Percentiles rank a stretch among this genome's conserved stretches.
Conservation (phyloP, 78 protist species). For the Dictyostelium brefeldianum region DNA sequence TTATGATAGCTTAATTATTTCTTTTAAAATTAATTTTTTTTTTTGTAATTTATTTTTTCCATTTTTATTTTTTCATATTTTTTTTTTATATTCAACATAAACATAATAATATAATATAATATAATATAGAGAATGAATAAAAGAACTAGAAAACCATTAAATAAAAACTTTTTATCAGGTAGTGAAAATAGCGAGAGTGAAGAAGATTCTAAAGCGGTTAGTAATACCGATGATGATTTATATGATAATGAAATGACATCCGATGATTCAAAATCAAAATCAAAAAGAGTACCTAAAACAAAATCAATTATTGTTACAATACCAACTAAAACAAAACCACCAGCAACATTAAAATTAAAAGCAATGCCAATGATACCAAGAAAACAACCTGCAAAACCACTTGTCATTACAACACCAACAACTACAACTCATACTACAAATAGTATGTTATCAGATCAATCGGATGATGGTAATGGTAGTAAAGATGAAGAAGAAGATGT, state of each 20-base stretch:
- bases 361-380: neutral
- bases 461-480: neutral
- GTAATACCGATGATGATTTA: neutral
- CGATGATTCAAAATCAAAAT: neutral
- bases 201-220: neutral
- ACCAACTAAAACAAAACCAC: neutral
- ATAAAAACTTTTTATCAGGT: neutral
- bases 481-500: slow-evolving; percentile 15
- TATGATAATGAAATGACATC: neutral
- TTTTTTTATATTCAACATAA: no score
- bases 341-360: neutral
- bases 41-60: no score
- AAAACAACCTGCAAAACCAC: neutral
- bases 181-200: slow-evolving; percentile 7
- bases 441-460: neutral
- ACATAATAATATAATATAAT: no score
- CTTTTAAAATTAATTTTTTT: no score
- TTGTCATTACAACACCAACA: neutral
- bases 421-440: neutral
- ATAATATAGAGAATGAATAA: neutral
- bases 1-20: no score
- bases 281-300: slow-evolving; percentile 3
- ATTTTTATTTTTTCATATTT: no score
- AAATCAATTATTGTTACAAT: neutral
- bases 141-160: slow-evolving; percentile 11